Conservation (phyloP, 805 yeast species). For the Maudiozyma bulderi region DNA sequence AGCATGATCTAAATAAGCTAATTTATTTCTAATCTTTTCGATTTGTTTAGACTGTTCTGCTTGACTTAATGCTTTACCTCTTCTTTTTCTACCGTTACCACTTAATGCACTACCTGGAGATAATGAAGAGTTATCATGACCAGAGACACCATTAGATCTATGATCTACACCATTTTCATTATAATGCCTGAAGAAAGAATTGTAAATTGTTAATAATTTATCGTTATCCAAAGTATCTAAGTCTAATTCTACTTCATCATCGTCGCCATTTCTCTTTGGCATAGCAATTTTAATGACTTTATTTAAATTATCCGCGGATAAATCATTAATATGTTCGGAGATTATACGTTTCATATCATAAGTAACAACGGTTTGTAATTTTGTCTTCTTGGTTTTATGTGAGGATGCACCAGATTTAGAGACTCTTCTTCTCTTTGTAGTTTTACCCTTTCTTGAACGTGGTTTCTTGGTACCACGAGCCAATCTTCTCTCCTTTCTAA, state of each 20-base stretch:
- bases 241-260: slow-evolving; percentile 93
- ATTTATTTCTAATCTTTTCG: slow-evolving; percentile 60
- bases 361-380: slow-evolving; percentile 45
- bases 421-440: slow-evolving; percentile 3
- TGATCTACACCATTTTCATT: slow-evolving; percentile 10
- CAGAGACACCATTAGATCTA: slow-evolving; percentile 18
- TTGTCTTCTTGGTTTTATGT: slow-evolving; percentile 14
- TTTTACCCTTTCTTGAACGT: slow-evolving; percentile 23
- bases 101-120: slow-evolving; percentile 21
- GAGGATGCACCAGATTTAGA: slow-evolving; percentile 24
- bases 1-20: slow-evolving; percentile 60
- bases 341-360: slow-evolving; percentile 96
- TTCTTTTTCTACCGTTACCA: slow-evolving; percentile 30
- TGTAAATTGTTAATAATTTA: slow-evolving; percentile 75
- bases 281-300: slow-evolving; percentile 76
- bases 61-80: slow-evolving; percentile 50
- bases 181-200: slow-evolving; percentile 57
- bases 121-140: slow-evolving; percentile 12
- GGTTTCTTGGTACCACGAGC: slow-evolving; percentile 22
- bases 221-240: slow-evolving; percentile 84
- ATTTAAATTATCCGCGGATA: slow-evolving; percentile 71
- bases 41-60: slow-evolving; percentile 60
- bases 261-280: slow-evolving; percentile 42
- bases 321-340: slow-evolving; percentile 69
- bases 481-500: slow-evolving; percentile 48